Percentiles rank a stretch among this genome's conserved stretches.
Conservation (phyloP, 148 eudicot genomes). For the Rhododendron kiyosumense region DNA sequence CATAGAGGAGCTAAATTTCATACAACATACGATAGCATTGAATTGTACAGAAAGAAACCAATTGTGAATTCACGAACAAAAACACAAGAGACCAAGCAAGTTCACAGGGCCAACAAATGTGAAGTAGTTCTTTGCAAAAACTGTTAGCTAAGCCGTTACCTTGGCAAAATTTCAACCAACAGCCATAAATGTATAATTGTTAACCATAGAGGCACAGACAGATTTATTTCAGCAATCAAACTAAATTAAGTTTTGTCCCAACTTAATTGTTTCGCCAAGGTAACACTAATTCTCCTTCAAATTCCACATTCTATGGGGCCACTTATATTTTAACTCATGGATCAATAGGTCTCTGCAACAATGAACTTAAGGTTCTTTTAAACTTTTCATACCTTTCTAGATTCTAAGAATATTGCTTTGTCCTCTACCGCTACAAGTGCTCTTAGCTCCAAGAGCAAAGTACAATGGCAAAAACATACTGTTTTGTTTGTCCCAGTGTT, state of each 20-base stretch:
- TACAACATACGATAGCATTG: not conserved
- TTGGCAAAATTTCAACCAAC: not conserved
- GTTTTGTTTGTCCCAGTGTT: not conserved
- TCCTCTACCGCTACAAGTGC: not conserved
- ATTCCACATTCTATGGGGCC: not conserved
- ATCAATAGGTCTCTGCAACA: not conserved
- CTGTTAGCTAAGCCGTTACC: too few relatives aligned
- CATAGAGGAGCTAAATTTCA: not conserved
- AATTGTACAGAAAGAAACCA: not conserved
- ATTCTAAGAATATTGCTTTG: not conserved
- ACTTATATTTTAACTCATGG: not conserved
- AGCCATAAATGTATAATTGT: not conserved
- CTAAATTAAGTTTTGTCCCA: not conserved
- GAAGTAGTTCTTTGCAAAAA: not conserved
- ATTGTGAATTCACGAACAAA: not conserved
- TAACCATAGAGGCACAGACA: not conserved
- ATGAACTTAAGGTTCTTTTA: not conserved
- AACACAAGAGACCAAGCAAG: not conserved
- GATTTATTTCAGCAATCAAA: not conserved
- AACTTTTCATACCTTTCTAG: not conserved
- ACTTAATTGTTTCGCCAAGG: not conserved
- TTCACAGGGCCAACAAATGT: slow-evolving; percentile 1
- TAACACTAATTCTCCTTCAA: not conserved
- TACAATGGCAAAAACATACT: not conserved
- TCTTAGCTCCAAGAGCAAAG: not conserved